Base-by-base conservation (phyloP, 2,329 filamentous ascomycete genomes). In the Helotiales sp. region DNA sequence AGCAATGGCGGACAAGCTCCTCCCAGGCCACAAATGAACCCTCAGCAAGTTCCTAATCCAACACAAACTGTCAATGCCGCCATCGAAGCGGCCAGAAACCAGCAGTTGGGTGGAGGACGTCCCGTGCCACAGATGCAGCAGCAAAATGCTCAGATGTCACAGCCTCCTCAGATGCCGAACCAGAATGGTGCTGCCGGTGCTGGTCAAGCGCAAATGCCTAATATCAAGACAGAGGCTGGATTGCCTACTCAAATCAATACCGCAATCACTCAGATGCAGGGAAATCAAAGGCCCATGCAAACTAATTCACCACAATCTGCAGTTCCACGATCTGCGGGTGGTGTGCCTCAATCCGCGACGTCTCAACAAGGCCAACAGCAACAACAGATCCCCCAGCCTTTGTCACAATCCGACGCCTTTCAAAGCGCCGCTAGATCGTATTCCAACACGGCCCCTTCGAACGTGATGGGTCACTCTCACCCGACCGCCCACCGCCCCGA, bases 61-160 rank as follows among this genome's bases (percentile, higher is more conserved):
- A 77, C 76, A 13, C 75, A 78, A 40, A 72, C 76, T 20, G 73
- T 78, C 13, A 76, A 77, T 69, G 75, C 75, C 47, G 76, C 76
- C 15, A 76, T 78, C 28, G 75, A 78, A 65, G 73, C 73, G 24
- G 76, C 76, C 20, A 71, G 73, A 59, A 76, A 76, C 57, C 76
- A 78, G 63, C 77, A 78, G 65, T 72, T 75, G 66, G 69, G 59
- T 47, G 76, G 71, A 49, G 66, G 55, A 24, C 69, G 75, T 43
- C 72, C 75, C n/a, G 62, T 65, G n/a, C 67, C 71, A 34, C 37
- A 34, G 32, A 37, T 50, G 20, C 59, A 24, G 24, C 68, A 68
- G 43, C 74, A 74, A 64, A 73, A 69, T 59, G 70, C 64, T 13
- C 68, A 71, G 28, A 64, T 69, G 50, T 57, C 63, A 15, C 72